These are phyloP conservation scores for Hondaea fermentalgiana DNA, from an alignment of 108 stramenopile species.

Conservation along the genomic window DNA sequence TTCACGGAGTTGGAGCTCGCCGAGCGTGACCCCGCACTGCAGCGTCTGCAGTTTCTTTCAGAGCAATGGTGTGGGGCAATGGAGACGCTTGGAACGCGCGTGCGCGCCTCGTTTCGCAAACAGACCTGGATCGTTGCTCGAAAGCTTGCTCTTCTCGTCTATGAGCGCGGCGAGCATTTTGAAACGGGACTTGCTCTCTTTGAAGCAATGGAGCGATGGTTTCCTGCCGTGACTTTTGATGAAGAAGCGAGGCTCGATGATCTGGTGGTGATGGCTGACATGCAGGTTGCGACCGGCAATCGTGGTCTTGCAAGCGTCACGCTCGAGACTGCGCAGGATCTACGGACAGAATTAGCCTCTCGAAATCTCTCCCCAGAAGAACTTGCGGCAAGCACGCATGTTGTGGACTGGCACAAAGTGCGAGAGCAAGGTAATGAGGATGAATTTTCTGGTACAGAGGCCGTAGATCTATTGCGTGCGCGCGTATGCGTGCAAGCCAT, in stretches of 20 bases:
- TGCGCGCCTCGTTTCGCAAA: neutral
- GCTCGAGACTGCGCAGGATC: neutral
- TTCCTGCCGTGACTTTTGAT: neutral
- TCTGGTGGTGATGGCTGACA: neutral
- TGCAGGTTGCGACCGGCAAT: neutral
- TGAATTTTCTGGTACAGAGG: neutral
- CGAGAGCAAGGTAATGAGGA: neutral
- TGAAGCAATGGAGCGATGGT: neutral
- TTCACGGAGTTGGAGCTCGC: neutral
- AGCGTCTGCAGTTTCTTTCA: neutral
- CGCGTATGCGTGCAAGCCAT: neutral
- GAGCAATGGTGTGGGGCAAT: neutral
- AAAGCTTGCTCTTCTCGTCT: neutral
- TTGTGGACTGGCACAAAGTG: neutral
- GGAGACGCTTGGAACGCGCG: neutral
- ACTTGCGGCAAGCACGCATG: neutral
- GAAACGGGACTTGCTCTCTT: neutral
- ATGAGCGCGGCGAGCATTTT: neutral
- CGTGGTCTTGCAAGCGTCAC: neutral
- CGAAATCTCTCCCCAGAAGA: neutral
- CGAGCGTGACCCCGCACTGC: neutral
- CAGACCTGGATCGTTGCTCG: neutral
- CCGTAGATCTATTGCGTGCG: too few species aligned
- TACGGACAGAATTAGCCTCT: neutral
- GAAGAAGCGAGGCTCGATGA: neutral